Evolutionary conservation across 768 basidiomycete species (phyloP).

Genomic region (Wakefieldia striispora): DNA sequence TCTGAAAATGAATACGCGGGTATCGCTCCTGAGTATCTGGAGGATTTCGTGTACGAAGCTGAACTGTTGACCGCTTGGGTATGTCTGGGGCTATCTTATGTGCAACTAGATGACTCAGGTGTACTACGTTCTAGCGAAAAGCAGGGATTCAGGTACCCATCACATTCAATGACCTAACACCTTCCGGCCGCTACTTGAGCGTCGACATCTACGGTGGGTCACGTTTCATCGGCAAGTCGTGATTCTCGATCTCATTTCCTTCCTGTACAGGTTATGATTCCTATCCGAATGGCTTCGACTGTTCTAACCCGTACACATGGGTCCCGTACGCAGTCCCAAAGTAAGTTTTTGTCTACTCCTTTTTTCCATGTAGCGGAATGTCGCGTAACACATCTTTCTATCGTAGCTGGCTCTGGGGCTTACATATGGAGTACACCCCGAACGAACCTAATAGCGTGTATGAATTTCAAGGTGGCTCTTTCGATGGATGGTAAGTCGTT

Average conservation of each 20-base stretch:
- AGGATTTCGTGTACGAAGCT: slow-evolving; percentile 45
- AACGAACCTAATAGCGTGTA: slow-evolving; percentile 21
- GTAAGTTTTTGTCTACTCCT: too few species aligned
- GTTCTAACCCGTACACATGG: slow-evolving; percentile 48
- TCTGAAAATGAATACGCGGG: slow-evolving; percentile 56
- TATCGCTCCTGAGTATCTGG: slow-evolving; percentile 33
- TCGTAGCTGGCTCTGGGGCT: slow-evolving; percentile 37
- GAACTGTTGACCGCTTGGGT: slow-evolving; percentile 34
- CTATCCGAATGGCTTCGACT: slow-evolving; percentile 56
- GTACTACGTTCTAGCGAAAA: slow-evolving; percentile 30
- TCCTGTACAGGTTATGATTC: slow-evolving; percentile 18
- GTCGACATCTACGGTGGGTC: slow-evolving; percentile 48
- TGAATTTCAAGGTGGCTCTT: slow-evolving; percentile 43
- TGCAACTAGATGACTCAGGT: slow-evolving; percentile 1
- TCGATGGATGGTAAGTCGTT: slow-evolving; percentile 50
- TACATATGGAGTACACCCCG: slow-evolving; percentile 30
- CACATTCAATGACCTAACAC: slow-evolving; percentile 46
- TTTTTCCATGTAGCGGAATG: background rate
- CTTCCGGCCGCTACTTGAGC: slow-evolving; percentile 43
- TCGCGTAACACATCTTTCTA: background rate
- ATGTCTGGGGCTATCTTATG: background rate
- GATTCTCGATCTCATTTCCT: background rate
- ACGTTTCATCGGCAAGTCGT: background rate
- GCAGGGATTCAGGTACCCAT: slow-evolving; percentile 47
- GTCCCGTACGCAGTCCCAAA: slow-evolving; percentile 41